These are phyloP conservation scores for Geotrichum histeridarum DNA, from an alignment of 1,139 yeast genomes.

Conservation along the genomic window DNA sequence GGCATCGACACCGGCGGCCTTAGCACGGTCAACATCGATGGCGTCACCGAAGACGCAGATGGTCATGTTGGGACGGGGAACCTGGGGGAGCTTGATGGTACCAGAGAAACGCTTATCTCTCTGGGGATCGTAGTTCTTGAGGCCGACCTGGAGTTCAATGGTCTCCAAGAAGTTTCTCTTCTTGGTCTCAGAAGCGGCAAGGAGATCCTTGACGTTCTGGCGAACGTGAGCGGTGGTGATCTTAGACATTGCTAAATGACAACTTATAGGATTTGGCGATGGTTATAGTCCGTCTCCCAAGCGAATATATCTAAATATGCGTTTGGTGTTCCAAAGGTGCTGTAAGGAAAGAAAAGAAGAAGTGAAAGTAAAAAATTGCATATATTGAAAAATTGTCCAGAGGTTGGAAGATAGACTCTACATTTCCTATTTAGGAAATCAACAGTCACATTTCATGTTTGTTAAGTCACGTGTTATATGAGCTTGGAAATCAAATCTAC, in stretches of 20 bases:
- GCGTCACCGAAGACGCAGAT: slow-evolving; percentile 99
- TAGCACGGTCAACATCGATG: slow-evolving; percentile 99
- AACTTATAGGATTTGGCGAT: slow-evolving; percentile 21
- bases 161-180: slow-evolving; percentile 99
- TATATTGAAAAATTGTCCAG: neutral
- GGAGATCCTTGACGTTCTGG: slow-evolving; percentile 89
- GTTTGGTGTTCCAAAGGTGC: slow-evolving; percentile 21
- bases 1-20: slow-evolving; percentile 98
- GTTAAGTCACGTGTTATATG: neutral
- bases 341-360: slow-evolving; percentile 13
- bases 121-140: slow-evolving; percentile 99
- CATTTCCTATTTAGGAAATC: slow-evolving; percentile 1
- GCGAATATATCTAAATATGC: slow-evolving; percentile 28
- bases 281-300: slow-evolving; percentile 38
- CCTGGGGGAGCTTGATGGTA: slow-evolving; percentile 95
- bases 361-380: neutral
- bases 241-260: slow-evolving; percentile 69
- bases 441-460: slow-evolving; percentile 2
- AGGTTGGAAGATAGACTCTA: neutral
- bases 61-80: slow-evolving; percentile 99
- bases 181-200: slow-evolving; percentile 94
- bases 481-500: neutral
- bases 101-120: slow-evolving; percentile 99
- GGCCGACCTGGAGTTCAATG: slow-evolving; percentile 98
- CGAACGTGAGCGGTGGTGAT: slow-evolving; percentile 90